Percentiles rank a stretch among this genome's conserved stretches.
phyloP scores from a whole-genome alignment of 352 stramenopile species.

The Phytophthora constricta region DNA sequence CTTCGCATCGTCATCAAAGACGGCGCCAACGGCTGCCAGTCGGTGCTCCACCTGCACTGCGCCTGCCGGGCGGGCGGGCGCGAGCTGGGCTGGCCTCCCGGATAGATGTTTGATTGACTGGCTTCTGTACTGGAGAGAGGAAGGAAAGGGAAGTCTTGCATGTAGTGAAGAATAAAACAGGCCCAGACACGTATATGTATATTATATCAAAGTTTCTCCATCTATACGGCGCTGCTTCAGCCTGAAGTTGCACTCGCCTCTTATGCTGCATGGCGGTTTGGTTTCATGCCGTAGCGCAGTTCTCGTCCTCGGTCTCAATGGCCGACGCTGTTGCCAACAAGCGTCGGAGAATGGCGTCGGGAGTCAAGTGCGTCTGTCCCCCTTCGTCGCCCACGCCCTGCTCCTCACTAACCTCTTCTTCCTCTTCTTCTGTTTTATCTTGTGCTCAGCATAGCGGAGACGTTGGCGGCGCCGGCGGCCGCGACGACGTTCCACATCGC shows the following conservation, averaged over 20 bases:
- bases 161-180: too few species aligned
- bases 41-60: conserved; percentile 93
- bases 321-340: conserved; percentile 34
- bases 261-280: too few species aligned
- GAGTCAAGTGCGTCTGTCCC: conserved; percentile 56
- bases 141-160: not conserved
- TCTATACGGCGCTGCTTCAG: too few species aligned
- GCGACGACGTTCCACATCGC: conserved; percentile 66
- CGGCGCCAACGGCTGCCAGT: conserved; percentile 93
- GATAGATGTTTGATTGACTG: conserved; percentile 44
- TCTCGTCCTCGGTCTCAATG: not conserved
- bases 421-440: not conserved
- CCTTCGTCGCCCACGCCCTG: not conserved
- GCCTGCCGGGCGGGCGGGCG: conserved; percentile 96
- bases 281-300: not conserved
- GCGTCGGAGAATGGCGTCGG: conserved; percentile 47
- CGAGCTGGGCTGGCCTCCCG: conserved; percentile 94
- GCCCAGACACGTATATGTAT: too few species aligned
- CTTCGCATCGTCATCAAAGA: conserved; percentile 98
- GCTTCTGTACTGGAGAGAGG: not conserved
- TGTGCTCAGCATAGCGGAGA: conserved; percentile 47
- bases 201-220: too few species aligned
- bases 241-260: too few species aligned
- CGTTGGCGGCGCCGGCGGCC: conserved; percentile 31
- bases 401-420: not conserved